Percentiles rank a stretch among this genome's conserved stretches.
Conservation (phyloP, 257 asterid genomes). For the Solanum neorickii region DNA sequence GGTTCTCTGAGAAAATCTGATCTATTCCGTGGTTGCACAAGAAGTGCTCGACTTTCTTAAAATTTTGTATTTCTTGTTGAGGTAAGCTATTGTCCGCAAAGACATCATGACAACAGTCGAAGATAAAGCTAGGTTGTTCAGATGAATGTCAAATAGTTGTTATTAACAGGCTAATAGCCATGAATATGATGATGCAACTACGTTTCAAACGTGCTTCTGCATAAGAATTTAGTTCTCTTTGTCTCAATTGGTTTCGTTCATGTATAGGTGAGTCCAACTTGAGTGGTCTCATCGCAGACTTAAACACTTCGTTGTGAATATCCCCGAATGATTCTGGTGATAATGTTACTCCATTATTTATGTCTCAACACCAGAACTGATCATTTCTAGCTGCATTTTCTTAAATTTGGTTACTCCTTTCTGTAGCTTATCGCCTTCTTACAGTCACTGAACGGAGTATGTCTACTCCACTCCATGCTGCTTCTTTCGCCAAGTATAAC, state of each 20-base stretch:
- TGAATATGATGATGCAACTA: neutral
- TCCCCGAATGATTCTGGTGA: neutral
- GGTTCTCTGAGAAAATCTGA: neutral
- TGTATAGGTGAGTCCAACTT: constrained; percentile 26
- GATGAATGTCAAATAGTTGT: no score
- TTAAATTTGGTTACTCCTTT: neutral
- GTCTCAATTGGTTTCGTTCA: no score
- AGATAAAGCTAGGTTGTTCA: no score
- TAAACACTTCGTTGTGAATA: neutral
- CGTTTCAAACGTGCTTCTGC: neutral
- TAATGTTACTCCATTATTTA: neutral
- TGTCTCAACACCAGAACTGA: neutral
- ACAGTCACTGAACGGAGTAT: neutral
- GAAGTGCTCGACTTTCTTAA: neutral
- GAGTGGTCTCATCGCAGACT: constrained; percentile 12
- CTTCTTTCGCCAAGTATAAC: neutral
- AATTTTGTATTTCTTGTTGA: no score
- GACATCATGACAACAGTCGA: no score
- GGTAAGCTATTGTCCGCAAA: no score
- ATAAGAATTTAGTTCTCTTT: no score
- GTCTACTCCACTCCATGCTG: neutral
- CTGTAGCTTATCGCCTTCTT: neutral
- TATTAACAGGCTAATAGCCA: no score
- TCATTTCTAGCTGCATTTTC: neutral
- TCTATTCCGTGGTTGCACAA: constrained; percentile 3